Evolutionary conservation across 2,329 filamentous ascomycete genomes (phyloP).

Genomic region (Ceratocystis cubensis): DNA sequence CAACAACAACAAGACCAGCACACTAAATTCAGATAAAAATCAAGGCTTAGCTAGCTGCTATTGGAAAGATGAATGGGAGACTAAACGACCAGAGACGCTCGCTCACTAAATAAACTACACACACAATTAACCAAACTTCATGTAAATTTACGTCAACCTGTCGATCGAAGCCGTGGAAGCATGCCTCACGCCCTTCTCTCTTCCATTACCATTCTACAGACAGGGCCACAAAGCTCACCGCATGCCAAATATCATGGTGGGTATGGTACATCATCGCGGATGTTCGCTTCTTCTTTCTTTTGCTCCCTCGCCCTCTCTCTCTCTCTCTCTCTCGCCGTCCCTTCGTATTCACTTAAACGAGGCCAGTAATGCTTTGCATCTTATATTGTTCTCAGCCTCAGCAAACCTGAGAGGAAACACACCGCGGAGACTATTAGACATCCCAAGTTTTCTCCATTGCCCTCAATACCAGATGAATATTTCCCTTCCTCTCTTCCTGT

Average conservation of each 20-base stretch:
- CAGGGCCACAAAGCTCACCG: no score
- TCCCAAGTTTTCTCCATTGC: background rate
- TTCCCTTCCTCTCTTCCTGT: background rate
- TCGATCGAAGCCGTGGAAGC: background rate
- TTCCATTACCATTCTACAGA: background rate
- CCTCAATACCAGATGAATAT: background rate
- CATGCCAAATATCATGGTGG: no score
- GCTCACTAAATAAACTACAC: background rate
- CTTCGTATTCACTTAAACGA: background rate
- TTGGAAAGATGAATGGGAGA: no score
- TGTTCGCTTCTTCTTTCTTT: background rate
- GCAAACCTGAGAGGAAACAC: background rate
- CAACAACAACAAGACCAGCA: background rate
- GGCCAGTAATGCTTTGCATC: no score
- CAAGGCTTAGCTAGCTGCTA: no score
- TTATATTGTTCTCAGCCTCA: background rate
- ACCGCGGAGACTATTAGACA: background rate
- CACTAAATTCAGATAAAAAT: background rate
- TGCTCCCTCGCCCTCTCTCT: background rate
- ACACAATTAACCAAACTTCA: background rate
- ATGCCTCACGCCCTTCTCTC: background rate
- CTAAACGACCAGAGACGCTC: no score
- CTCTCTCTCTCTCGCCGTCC: background rate
- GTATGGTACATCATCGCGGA: background rate
- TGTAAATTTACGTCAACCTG: background rate